A percentile compares a stretch with the other conserved stretches of the same genome.
These are phyloP conservation scores for Physocladia obscura DNA, from an alignment of 192 early-diverging fungal species.

Conservation along the genomic window DNA sequence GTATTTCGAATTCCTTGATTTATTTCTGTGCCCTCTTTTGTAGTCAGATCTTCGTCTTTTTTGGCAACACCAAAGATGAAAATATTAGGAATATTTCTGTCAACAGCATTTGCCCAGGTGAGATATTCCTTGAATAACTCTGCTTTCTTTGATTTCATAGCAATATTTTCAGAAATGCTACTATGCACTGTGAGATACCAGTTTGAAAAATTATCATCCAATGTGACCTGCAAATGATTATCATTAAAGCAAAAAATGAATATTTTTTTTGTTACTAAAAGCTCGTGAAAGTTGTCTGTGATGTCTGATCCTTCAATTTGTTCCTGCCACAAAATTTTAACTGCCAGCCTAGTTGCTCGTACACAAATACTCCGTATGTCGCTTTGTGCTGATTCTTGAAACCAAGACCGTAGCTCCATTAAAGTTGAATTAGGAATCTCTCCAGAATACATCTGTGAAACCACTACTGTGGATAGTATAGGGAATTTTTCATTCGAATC, in stretches of 20 bases:
- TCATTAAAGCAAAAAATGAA: not conserved
- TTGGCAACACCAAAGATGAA: conserved; percentile 21
- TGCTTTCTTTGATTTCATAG: too few relatives aligned
- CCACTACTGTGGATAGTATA: not conserved
- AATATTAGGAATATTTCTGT: conserved; percentile 10
- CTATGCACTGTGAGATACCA: conserved; percentile 20
- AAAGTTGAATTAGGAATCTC: not conserved
- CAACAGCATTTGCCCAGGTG: conserved; percentile 8
- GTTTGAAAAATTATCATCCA: conserved; percentile 20
- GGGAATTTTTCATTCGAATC: not conserved
- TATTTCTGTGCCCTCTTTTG: conserved; percentile 18
- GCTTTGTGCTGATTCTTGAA: not conserved
- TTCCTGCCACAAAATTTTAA: conserved; percentile 20
- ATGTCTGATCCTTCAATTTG: conserved; percentile 17
- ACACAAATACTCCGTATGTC: not conserved
- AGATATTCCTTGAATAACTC: conserved; percentile 13
- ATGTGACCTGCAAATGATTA: not conserved
- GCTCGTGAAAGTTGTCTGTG: not conserved
- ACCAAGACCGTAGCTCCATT: conserved; percentile 7
- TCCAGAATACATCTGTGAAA: conserved; percentile 11
- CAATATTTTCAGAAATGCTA: not conserved
- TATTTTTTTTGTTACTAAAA: conserved; percentile 10
- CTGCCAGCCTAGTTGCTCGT: conserved; percentile 5
- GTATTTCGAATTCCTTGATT: not conserved
- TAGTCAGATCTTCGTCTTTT: conserved; percentile 24